Evolutionary conservation across 805 yeast species (phyloP), one percentile per base, ranked within the genome.

Genomic region (Metschnikowia noctiluminum): DNA sequence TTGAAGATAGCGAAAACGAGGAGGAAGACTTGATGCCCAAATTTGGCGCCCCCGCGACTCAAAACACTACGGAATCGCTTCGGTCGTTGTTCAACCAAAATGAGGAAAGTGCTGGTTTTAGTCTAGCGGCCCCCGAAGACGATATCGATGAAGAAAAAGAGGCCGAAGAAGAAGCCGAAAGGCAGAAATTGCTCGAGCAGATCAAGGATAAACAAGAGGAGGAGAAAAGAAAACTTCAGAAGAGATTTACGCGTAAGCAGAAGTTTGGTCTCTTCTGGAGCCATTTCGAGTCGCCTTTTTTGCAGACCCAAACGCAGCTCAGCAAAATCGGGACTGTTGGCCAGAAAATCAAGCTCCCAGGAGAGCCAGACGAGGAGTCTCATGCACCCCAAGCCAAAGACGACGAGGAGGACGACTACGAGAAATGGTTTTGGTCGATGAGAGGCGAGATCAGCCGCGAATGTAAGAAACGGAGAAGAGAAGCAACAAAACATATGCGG

Each of bases 201-300:
- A 66, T 70, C 48, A 62, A 66, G 40, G 58, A 61, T 31, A 66
- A 66, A 38, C 68, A 63, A 43, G 50, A 64, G 61, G 48, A 73
- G 62, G 55, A 65, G 28, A 68, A 41, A 55, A 56, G 41, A 46
- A 49, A 35, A 26, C 50, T 64, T 58, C 49, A 73, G 62, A 55
- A 66, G 32, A 47, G 31, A 27, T 38, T 27, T 14, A 35, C 38
- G 46, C 30, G 31, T 11, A 39, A 50, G 10, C 51, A 51, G 13
- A 61, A 62, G 46, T 60, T 54, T 40, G 82, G 89, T 7, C 70
- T 90, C 34, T 91, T 92, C 65, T 92, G 95, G 77, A 70, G 85
- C 1, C 97, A 92, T 63, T 70, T 75, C 11, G 86, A 86, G 15
- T 91, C 97, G 0, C 97, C 97, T 0, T 92, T 89, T 68, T 71